Conservation (phyloP, 2,329 filamentous ascomycete species). For the Monascus ruber region DNA sequence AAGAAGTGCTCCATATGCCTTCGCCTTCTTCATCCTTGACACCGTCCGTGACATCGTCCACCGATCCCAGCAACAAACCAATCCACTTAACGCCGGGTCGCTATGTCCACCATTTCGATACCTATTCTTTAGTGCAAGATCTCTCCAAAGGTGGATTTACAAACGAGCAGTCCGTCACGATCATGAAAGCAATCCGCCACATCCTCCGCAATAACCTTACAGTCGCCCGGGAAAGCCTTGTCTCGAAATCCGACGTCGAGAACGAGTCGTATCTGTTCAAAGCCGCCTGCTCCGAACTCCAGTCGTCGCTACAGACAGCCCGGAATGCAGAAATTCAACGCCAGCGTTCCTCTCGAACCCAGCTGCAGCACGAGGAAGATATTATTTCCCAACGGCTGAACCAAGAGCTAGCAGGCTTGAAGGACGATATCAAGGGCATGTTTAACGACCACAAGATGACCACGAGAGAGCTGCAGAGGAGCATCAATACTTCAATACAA, state of each 20-base stretch:
- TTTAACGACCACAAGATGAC: conserved; percentile 95
- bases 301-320: conserved; percentile 72
- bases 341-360: conserved; percentile 69
- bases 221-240: conserved; percentile 64
- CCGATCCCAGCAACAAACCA: conserved; percentile 35
- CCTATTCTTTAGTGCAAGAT: conserved; percentile 74
- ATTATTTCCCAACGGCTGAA: conserved; percentile 74
- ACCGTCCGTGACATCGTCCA: conserved; percentile 13
- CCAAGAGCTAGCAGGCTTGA: conserved; percentile 70
- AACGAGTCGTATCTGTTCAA: conserved; percentile 92
- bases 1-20: conserved; percentile 32
- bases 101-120: conserved; percentile 95
- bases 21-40: conserved; percentile 25
- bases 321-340: conserved; percentile 67
- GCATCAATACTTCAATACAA: conserved; percentile 78
- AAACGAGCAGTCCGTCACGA: conserved; percentile 61
- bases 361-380: conserved; percentile 90
- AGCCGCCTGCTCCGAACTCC: conserved; percentile 84
- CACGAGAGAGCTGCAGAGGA: conserved; percentile 76
- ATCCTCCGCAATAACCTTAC: conserved; percentile 70
- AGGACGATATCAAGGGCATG: conserved; percentile 86
- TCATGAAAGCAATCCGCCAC: conserved; percentile 84
- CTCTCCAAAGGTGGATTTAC: conserved; percentile 62
- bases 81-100: conserved; percentile 58
- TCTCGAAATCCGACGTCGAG: conserved; percentile 85